These are phyloP conservation scores for Yamadazyma dendronema DNA, from an alignment of 1,139 yeast species.

Conservation along the genomic window DNA sequence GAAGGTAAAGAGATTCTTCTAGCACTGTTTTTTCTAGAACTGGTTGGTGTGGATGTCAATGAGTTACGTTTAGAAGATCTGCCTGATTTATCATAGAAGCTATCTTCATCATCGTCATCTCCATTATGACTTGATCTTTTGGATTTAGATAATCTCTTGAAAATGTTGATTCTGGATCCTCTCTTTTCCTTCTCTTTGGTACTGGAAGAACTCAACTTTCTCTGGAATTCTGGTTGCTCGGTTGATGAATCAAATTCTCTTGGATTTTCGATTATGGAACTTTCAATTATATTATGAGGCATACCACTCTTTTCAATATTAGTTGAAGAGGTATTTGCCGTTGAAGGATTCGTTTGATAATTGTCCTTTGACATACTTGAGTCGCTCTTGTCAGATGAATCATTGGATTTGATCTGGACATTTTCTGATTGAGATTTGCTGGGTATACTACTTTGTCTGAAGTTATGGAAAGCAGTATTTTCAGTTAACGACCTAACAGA, in stretches of 20 bases:
- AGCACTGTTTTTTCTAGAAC: slow-evolving; percentile 9
- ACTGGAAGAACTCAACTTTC: slow-evolving; percentile 2
- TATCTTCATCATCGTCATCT: slow-evolving; percentile 13
- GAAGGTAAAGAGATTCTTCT: slow-evolving; percentile 10
- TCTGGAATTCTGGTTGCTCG: background rate
- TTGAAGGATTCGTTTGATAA: slow-evolving; percentile 21
- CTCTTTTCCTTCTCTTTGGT: slow-evolving; percentile 14
- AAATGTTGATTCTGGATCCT: slow-evolving; percentile 26
- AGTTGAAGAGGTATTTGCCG: slow-evolving; percentile 23
- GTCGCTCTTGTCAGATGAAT: slow-evolving; percentile 20
- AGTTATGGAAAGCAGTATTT: slow-evolving; percentile 44
- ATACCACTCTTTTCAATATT: slow-evolving; percentile 10
- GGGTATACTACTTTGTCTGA: slow-evolving; percentile 19
- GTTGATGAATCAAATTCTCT: background rate
- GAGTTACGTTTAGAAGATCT: slow-evolving; percentile 17
- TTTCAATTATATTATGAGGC: slow-evolving; percentile 5
- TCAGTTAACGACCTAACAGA: slow-evolving; percentile 33
- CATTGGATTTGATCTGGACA: slow-evolving; percentile 8
- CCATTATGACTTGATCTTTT: slow-evolving; percentile 17
- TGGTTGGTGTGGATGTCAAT: slow-evolving; percentile 12
- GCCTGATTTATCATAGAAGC: slow-evolving; percentile 8
- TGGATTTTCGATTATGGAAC: slow-evolving; percentile 1
- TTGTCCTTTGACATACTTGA: slow-evolving; percentile 14
- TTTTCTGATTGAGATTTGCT: slow-evolving; percentile 1
- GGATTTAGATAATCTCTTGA: slow-evolving; percentile 35